Percentiles rank a stretch among this genome's conserved stretches.
phyloP scores from a whole-genome alignment of 2,329 filamentous ascomycete species.

The Hypocrella siamensis region DNA sequence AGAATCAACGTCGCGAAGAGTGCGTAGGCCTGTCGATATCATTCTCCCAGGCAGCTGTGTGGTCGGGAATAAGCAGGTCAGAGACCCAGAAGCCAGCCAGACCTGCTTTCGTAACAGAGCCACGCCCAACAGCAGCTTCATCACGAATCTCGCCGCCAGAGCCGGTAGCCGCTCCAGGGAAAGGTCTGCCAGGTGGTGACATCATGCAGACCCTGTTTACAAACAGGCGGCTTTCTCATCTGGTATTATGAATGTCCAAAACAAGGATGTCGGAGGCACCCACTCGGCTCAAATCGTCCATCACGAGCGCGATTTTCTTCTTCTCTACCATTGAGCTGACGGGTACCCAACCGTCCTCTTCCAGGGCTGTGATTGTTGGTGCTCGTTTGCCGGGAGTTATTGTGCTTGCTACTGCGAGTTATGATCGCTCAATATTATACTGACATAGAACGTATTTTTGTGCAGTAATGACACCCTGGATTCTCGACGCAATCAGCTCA shows the following conservation, averaged over 20 bases:
- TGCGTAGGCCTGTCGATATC: constrained; percentile 82
- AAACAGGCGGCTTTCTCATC: too few relatives aligned
- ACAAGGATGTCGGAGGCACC: constrained; percentile 80
- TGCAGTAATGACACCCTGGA: constrained; percentile 86
- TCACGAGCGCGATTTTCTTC: constrained; percentile 68
- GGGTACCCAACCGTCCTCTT: constrained; percentile 86
- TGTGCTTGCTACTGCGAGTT: constrained; percentile 49
- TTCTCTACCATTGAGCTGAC: constrained; percentile 87
- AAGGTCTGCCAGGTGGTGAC: constrained; percentile 45
- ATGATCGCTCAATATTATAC: constrained; percentile 72
- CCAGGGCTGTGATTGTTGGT: constrained; percentile 77
- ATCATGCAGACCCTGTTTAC: too few relatives aligned
- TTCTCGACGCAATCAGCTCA: constrained; percentile 70
- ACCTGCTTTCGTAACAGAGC: constrained; percentile 84
- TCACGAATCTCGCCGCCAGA: constrained; percentile 93
- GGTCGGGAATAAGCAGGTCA: constrained; percentile 75
- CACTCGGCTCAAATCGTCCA: constrained; percentile 65
- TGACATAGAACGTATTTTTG: constrained; percentile 90
- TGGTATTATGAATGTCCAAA: constrained; percentile 69
- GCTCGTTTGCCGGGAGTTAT: constrained; percentile 92
- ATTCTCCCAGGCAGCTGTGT: constrained; percentile 75
- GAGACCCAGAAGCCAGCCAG: constrained; percentile 90
- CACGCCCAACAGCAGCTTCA: constrained; percentile 84
- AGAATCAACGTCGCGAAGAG: constrained; percentile 30
- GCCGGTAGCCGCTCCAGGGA: constrained; percentile 82